Base-by-base conservation (phyloP, 2,329 filamentous ascomycete genomes). In the Calonectria leucothoes region DNA sequence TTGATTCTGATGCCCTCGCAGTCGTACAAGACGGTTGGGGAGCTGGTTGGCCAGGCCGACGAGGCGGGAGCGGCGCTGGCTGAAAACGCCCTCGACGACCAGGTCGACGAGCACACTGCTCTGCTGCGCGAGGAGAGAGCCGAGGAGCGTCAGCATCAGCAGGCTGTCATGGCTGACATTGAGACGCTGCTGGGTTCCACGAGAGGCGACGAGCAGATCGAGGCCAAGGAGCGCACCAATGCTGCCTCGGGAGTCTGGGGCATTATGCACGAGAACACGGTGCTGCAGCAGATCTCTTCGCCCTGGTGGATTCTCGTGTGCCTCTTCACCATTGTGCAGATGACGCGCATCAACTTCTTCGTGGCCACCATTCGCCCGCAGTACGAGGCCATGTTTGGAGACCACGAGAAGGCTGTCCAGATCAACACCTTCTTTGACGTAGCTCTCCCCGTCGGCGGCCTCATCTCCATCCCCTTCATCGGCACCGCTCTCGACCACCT, bases 331-430 rank as follows among this genome's bases (percentile, higher is more conserved):
- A 88, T 94, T 37, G 85, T 94, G 48, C 93, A 94, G 82, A 94
- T 94, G 92, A 93, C 92, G 2, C 90, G 93, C 35, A 97, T 98
- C 89, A 98, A 98, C 85, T 98, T 95, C 86, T 97, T 98, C 82
- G 94, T 98, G 67, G 95, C 95, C 4, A 97, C 95, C 3, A 93
- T 98, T 75, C 90, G 94, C 2, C 89, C 93, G 2, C 95, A 98
- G 83, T 98, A 98, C 84, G 90, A 92, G 55, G 93, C 92, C 78
- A 89, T 98, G 11, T 90, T 98, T 20, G 87, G 88, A 57, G 91
- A 91, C 14, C 86, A 88, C 72, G 83, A 86, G 1, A 87, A 89
- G 71, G 94, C 95, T 0, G 88, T 92, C 11, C 85, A 89, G 70
- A 89, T 98, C 81, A 98, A 98, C 85, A 89, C 93, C 70, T 93